Evolutionary conservation across 139 green algal species (phyloP), one percentile per base, ranked within the genome.

Genomic region (Cymbomonas tetramitiformis): DNA sequence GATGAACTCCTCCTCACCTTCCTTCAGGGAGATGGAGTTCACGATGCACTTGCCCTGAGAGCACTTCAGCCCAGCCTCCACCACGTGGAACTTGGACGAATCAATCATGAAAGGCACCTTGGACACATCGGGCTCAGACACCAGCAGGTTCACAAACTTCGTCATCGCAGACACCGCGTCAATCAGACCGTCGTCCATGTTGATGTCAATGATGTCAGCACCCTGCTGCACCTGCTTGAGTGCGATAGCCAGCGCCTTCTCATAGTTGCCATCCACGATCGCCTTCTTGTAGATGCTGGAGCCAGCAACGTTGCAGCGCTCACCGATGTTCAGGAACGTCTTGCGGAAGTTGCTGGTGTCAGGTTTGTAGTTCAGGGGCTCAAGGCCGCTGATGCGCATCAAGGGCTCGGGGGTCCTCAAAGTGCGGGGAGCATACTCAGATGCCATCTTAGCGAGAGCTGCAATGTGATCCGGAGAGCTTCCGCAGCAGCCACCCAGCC

Each of bases 21-120:
- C 90, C 79, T 98, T 98, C 43, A 98, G 68, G 34, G 76, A 90
- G 72, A 98, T 96, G 68, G 77, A 90, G 79, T 98, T 98, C 38
- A 94, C 86, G 58, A 98, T 96, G 80, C 76, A 88, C 79, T 96
- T 96, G 79, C 90, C 90, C 74, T 90, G 83, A 65, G 63, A 79
- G 73, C 86, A 94, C 83, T 95, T 95, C 19, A 98, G 79, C 30
- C 90, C 90, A 3, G 87, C 87, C 79, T 97, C 89, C 39, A 97
- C 82, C 30, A 97, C 93, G 65, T 82, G 64, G 65, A 96, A 96
- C 74, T 98, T 96, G 73, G 72, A 87, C 48, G 75, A 89, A 75
- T 97, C 90, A 41, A 97, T 94, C 90, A 97, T 97, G 78, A 97
- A 95, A 12, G 90, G 90, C 56, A 97, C 84, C 9, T 79, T 77